phyloP scores from a whole-genome alignment of 2,329 filamentous ascomycete genomes.

The Paraphoma chrysanthemicola region DNA sequence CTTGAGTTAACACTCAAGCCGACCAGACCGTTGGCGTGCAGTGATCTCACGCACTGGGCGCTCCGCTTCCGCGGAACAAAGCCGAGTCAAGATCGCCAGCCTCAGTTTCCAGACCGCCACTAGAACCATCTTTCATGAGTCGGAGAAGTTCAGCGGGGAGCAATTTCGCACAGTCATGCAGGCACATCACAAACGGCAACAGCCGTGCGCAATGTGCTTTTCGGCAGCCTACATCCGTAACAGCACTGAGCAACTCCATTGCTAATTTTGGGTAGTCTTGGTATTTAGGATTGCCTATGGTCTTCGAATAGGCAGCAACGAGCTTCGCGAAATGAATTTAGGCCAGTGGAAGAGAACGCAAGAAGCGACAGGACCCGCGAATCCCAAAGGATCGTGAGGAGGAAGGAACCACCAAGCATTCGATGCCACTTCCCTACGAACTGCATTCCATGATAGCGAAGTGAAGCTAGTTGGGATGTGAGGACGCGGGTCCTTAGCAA shows the following conservation, averaged over 20 bases:
- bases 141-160: background rate
- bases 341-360: background rate
- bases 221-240: background rate
- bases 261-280: background rate
- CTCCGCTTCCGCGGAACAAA: background rate
- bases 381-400: background rate
- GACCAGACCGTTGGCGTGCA: no score
- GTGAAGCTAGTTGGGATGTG: background rate
- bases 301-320: background rate
- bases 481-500: background rate
- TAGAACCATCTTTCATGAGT: background rate
- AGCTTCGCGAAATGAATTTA: background rate
- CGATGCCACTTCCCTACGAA: background rate
- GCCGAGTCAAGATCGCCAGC: background rate
- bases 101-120: background rate
- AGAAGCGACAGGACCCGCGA: background rate
- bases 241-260: background rate
- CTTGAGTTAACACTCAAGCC: no score
- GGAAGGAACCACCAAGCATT: background rate
- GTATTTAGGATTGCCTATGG: background rate
- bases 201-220: background rate
- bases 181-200: background rate
- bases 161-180: slow-evolving; percentile 5
- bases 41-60: no score
- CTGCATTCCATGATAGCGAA: background rate